These are phyloP conservation scores for Solanum gracilifrons DNA, from an alignment of 257 asterid species.

Conservation along the genomic window DNA sequence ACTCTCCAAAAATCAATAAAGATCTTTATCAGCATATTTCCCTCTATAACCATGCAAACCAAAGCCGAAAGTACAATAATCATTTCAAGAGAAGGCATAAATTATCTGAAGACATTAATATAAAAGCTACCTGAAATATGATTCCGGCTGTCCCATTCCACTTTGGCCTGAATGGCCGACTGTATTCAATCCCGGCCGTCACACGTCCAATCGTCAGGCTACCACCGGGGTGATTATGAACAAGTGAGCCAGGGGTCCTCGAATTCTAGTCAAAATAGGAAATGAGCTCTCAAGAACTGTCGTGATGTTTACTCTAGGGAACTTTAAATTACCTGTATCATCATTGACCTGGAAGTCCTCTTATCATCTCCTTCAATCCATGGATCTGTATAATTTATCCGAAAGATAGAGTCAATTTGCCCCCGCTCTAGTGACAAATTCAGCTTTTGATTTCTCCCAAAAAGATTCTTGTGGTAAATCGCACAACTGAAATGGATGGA, in stretches of 20 bases:
- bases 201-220: constrained; percentile 71
- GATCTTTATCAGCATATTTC: background rate
- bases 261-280: constrained; percentile 53
- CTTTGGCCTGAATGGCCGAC: constrained; percentile 90
- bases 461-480: constrained; percentile 81
- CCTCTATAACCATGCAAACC: background rate
- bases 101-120: background rate
- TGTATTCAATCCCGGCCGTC: constrained; percentile 85
- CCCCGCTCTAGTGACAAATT: constrained; percentile 94
- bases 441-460: constrained; percentile 92
- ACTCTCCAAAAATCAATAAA: background rate
- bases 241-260: constrained; percentile 90
- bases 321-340: constrained; percentile 64
- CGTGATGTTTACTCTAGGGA: background rate
- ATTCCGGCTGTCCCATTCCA: constrained; percentile 92
- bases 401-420: constrained; percentile 84
- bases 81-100: background rate
- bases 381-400: constrained; percentile 87
- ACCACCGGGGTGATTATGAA: constrained; percentile 76
- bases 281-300: constrained; percentile 4
- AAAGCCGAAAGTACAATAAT: background rate
- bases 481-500: constrained; percentile 66
- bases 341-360: constrained; percentile 89
- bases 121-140: constrained; percentile 62
- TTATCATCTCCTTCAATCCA: constrained; percentile 99